Evolutionary conservation across 345 rosid species (phyloP).

Genomic region (Eutrema yunnanense): DNA sequence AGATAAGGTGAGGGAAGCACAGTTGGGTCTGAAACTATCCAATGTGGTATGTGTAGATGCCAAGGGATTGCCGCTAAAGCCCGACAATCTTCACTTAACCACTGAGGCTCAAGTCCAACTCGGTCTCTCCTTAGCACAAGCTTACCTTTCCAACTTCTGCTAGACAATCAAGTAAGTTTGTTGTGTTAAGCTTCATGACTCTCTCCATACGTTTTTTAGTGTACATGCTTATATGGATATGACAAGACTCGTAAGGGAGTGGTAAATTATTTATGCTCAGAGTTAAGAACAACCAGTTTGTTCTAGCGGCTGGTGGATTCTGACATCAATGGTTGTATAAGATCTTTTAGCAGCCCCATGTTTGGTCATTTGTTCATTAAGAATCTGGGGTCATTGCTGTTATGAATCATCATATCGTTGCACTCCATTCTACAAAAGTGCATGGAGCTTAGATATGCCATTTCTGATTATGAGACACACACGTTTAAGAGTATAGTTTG

Average conservation of each 20-base stretch:
- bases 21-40: slow-evolving; percentile 43
- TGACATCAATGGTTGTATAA: neutral
- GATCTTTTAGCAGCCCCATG: neutral
- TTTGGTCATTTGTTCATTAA: neutral
- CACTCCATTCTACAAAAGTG: neutral
- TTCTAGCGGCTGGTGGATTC: neutral
- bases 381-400: neutral
- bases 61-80: slow-evolving; percentile 57
- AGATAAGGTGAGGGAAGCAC: slow-evolving; percentile 75
- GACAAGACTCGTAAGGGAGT: neutral
- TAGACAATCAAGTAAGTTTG: slow-evolving; percentile 12
- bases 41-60: slow-evolving; percentile 76
- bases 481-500: neutral
- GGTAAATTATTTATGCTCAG: neutral
- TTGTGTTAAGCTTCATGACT: neutral
- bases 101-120: slow-evolving; percentile 62
- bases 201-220: neutral
- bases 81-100: slow-evolving; percentile 73
- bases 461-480: neutral
- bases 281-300: neutral
- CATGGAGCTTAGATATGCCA: neutral
- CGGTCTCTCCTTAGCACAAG: slow-evolving; percentile 68
- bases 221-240: neutral
- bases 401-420: neutral
- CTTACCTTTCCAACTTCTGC: slow-evolving; percentile 40